phyloP scores from a whole-genome alignment of 2,329 filamentous ascomycete genomes.

The Macrophomina pseudophaseolina region DNA sequence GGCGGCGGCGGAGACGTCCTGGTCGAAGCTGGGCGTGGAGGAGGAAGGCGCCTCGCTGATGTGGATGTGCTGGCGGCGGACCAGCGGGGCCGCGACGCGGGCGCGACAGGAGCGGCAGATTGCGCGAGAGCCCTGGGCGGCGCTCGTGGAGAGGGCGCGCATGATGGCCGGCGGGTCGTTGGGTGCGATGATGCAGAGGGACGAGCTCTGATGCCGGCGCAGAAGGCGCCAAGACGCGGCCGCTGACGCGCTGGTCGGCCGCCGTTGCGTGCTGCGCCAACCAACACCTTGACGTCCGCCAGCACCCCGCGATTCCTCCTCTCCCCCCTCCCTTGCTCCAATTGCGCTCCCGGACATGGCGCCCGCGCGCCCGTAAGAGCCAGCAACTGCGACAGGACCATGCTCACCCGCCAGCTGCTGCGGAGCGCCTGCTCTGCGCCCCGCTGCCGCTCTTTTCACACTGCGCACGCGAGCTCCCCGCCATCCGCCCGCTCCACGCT shows the following conservation, averaged over 20 bases:
- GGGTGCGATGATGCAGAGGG: slow-evolving; percentile 13
- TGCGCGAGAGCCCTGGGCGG: slow-evolving; percentile 17
- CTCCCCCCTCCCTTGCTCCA: background rate
- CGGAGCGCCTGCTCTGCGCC: slow-evolving; percentile 36
- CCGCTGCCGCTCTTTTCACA: slow-evolving; percentile 19
- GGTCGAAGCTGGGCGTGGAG: slow-evolving; percentile 46
- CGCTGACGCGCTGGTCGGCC: slow-evolving; percentile 14
- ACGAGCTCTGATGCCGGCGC: slow-evolving; percentile 5
- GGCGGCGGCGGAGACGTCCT: slow-evolving; percentile 26
- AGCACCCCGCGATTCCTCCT: background rate
- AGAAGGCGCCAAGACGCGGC: background rate
- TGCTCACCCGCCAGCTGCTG: slow-evolving; percentile 44
- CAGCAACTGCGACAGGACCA: slow-evolving; percentile 32
- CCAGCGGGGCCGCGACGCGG: slow-evolving; percentile 30
- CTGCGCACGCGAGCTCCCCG: slow-evolving; percentile 3
- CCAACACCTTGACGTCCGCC: slow-evolving; percentile 15
- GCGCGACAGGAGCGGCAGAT: slow-evolving; percentile 26
- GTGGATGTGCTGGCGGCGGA: slow-evolving; percentile 46
- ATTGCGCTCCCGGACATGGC: slow-evolving; percentile 19
- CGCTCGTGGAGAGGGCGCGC: slow-evolving; percentile 24
- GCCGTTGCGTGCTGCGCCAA: slow-evolving; percentile 20
- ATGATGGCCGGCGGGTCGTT: slow-evolving; percentile 12
- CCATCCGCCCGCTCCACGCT: slow-evolving; percentile 34
- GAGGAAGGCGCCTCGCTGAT: slow-evolving; percentile 52
- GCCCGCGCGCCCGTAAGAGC: slow-evolving; percentile 14